phyloP scores from a whole-genome alignment of 2,329 filamentous ascomycete species.

The Neofusicoccum cordaticola region DNA sequence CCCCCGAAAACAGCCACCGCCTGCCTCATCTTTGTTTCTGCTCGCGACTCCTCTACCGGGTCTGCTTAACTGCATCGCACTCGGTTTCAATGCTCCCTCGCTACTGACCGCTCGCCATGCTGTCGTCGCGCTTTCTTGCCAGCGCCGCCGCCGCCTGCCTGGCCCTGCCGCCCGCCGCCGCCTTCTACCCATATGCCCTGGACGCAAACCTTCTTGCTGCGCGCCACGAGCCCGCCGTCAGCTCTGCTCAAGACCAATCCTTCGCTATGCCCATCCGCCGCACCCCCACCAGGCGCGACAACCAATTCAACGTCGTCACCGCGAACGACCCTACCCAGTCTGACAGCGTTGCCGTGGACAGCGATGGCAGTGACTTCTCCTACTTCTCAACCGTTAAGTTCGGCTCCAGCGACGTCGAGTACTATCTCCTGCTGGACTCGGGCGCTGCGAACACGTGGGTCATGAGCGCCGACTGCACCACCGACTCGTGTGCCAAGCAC shows the following conservation, averaged over 20 bases:
- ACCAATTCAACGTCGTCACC: conserved; percentile 41
- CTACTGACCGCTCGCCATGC: neutral
- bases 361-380: conserved; percentile 54
- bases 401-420: conserved; percentile 49
- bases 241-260: conserved; percentile 14
- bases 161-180: conserved; percentile 22
- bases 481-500: conserved; percentile 65
- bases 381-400: conserved; percentile 54
- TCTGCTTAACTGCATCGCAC: conserved; percentile 18
- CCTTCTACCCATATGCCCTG: conserved; percentile 36
- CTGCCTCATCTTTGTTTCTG: neutral
- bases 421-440: conserved; percentile 55
- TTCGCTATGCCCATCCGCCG: conserved; percentile 32
- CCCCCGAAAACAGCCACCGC: neutral
- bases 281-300: conserved; percentile 42
- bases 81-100: conserved; percentile 8
- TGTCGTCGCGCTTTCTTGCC: neutral
- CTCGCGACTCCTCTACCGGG: neutral
- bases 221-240: neutral
- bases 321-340: conserved; percentile 39
- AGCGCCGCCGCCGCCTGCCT: neutral
- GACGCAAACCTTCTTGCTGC: conserved; percentile 17
- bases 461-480: conserved; percentile 68
- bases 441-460: conserved; percentile 73
- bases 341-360: conserved; percentile 51